phyloP scores from a whole-genome alignment of 129 eudicot species.

The Glebionis coronaria region DNA sequence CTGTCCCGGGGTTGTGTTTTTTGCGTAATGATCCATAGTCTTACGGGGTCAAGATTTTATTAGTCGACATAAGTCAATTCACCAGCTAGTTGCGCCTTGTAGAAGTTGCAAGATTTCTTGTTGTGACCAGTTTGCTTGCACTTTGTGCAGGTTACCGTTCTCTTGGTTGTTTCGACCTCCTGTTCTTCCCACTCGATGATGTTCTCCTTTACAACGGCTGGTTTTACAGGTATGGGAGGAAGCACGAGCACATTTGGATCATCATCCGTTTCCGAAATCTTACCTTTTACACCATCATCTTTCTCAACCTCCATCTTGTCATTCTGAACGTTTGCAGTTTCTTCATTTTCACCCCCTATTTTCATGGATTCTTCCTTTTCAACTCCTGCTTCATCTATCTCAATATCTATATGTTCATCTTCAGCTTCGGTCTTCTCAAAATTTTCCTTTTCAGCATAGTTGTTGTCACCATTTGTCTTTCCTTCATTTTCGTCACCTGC shows the following conservation, averaged over 20 bases:
- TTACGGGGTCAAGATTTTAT: background rate
- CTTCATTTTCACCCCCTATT: background rate
- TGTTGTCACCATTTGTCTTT: constrained; percentile 1
- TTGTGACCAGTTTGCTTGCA: constrained; percentile 79
- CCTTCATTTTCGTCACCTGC: background rate
- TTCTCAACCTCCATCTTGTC: constrained; percentile 12
- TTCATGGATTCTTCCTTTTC: background rate
- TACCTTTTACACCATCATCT: constrained; percentile 19
- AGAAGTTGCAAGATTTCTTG: constrained; percentile 60
- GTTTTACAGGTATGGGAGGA: constrained; percentile 53
- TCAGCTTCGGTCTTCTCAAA: background rate
- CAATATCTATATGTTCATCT: too few relatives aligned
- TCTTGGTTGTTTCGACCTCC: constrained; percentile 45
- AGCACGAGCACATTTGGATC: constrained; percentile 44
- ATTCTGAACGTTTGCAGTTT: background rate
- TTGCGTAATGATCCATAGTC: background rate
- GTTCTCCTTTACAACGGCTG: constrained; percentile 40
- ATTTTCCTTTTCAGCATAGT: background rate
- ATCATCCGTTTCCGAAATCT: constrained; percentile 19
- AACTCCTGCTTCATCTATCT: background rate
- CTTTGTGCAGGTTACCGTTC: constrained; percentile 70
- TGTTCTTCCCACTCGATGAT: constrained; percentile 43
- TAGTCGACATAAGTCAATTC: constrained; percentile 27
- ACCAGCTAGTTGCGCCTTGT: constrained; percentile 16
- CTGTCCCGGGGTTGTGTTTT: background rate